Base-by-base conservation (phyloP, 768 basidiomycete species). In the Boletus barrowsii region DNA sequence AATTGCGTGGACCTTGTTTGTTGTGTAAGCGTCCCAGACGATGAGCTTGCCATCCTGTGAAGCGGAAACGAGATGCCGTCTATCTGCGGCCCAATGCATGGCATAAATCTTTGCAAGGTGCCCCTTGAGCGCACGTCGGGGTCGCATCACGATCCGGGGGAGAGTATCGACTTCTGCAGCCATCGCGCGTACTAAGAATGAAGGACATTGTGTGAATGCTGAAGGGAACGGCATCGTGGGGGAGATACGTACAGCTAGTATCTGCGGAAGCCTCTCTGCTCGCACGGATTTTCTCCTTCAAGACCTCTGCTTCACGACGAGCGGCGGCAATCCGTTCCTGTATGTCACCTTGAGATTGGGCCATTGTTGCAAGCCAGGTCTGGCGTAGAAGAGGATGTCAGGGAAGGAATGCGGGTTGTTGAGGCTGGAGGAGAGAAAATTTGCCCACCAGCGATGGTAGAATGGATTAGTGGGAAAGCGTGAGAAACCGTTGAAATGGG, bases 11-110 rank as follows among this genome's bases (percentile, higher is more conserved):
- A 99, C 96, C 79, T 99, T 99, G 83, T 99, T 99, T 54, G 95
- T 97, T n/a, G 96, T 98, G 75, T 98, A 98, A 47, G 96, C 96
- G 73, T 99, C 96, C 96, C 96, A 99, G 50, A 99, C 96, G 69
- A 99, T 98, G 55, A 99, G 83, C 73, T 99, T 99, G 49, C 96
- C 96, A 69, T 99, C 96, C 71, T 99, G 96, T 3, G 96, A 98
- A n/a, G 96, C 96, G 15, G 97, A 98, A 35, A 99, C 96, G 56
- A 99, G 84, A 78, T 99, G 96, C 65, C 97, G 82, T 67, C 93
- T 84, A 78, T 99, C 96, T 49, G 90, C 86, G 33, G 96, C 90
- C 97, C 97, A 99, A 73, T 99, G 97, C 91, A 99, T 97, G 45
- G 96, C 96, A 72, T 99, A 99, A 68, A 99, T 98, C 81, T 99